phyloP scores from a whole-genome alignment of 2,329 filamentous ascomycete genomes.

The Ophiostoma triangulosporum region DNA sequence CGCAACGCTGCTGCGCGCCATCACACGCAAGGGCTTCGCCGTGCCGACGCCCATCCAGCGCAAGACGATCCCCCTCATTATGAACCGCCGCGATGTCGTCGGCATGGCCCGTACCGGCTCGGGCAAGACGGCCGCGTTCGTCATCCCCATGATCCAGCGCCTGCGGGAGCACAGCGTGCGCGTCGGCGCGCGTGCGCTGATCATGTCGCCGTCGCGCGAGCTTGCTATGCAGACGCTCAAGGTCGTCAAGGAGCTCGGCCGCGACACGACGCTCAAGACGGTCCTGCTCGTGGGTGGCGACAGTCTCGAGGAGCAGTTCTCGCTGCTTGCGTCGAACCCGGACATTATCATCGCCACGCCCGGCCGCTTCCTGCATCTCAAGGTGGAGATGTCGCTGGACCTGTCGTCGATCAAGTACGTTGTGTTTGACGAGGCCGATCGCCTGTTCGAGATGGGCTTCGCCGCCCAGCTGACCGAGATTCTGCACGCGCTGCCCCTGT shows the following conservation, averaged over 20 bases:
- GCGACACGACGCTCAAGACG: slow-evolving; percentile 82
- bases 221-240: slow-evolving; percentile 89
- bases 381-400: slow-evolving; percentile 90
- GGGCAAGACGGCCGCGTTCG: slow-evolving; percentile 95
- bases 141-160: slow-evolving; percentile 95
- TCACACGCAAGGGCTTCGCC: slow-evolving; percentile 84
- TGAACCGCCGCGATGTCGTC: slow-evolving; percentile 89
- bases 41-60: slow-evolving; percentile 95
- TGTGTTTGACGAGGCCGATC: slow-evolving; percentile 94
- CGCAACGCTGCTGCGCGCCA: slow-evolving; percentile 73
- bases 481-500: slow-evolving; percentile 69
- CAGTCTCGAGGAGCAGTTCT: slow-evolving; percentile 89
- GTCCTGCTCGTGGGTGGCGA: slow-evolving; percentile 89
- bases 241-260: slow-evolving; percentile 87
- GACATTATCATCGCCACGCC: slow-evolving; percentile 97
- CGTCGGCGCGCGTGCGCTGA: slow-evolving; percentile 73
- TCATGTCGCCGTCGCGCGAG: slow-evolving; percentile 87
- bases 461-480: slow-evolving; percentile 88
- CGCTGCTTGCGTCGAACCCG: slow-evolving; percentile 82
- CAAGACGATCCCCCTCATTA: slow-evolving; percentile 84
- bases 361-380: slow-evolving; percentile 88
- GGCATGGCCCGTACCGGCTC: slow-evolving; percentile 98
- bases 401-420: slow-evolving; percentile 86
- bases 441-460: slow-evolving; percentile 98
- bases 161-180: slow-evolving; percentile 77